Percentiles rank a stretch among this genome's conserved stretches.
These are phyloP conservation scores for Trichoderma asperelloides DNA, from an alignment of 495 filamentous ascomycete species.

Conservation along the genomic window DNA sequence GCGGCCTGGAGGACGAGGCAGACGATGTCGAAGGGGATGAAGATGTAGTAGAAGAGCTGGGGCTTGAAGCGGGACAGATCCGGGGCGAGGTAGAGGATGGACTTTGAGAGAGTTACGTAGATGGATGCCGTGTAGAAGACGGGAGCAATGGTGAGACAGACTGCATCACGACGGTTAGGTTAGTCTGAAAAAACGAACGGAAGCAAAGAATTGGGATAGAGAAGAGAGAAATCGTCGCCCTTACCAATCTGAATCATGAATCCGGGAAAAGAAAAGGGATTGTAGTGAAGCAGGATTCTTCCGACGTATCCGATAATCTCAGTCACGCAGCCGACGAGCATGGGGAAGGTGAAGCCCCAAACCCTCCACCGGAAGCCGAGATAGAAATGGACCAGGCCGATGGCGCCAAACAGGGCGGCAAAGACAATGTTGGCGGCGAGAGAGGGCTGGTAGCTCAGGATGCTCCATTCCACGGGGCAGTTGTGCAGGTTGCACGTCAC, in stretches of 20 bases:
- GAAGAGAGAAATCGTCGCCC: constrained; percentile 13
- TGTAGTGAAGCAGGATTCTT: constrained; percentile 35
- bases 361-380: constrained; percentile 31
- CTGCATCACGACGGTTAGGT: constrained; percentile 11
- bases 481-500: constrained; percentile 27
- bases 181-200: not conserved
- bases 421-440: constrained; percentile 21
- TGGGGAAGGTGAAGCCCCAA: constrained; percentile 31
- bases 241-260: constrained; percentile 42
- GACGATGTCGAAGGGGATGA: constrained; percentile 44
- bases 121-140: constrained; percentile 51
- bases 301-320: constrained; percentile 44
- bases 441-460: constrained; percentile 25
- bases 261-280: constrained; percentile 37
- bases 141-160: constrained; percentile 48
- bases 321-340: constrained; percentile 25
- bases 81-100: constrained; percentile 35
- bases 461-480: constrained; percentile 26
- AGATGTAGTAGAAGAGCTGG: constrained; percentile 43
- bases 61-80: constrained; percentile 44
- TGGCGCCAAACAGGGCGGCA: constrained; percentile 17
- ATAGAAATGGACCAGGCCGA: constrained; percentile 19
- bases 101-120: constrained; percentile 44
- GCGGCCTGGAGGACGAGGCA: constrained; percentile 42
- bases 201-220: not conserved